A percentile compares a stretch with the other conserved stretches of the same genome.
Evolutionary conservation across 306 rosid genomes (phyloP).

Genomic region (Crataegus laevigata): DNA sequence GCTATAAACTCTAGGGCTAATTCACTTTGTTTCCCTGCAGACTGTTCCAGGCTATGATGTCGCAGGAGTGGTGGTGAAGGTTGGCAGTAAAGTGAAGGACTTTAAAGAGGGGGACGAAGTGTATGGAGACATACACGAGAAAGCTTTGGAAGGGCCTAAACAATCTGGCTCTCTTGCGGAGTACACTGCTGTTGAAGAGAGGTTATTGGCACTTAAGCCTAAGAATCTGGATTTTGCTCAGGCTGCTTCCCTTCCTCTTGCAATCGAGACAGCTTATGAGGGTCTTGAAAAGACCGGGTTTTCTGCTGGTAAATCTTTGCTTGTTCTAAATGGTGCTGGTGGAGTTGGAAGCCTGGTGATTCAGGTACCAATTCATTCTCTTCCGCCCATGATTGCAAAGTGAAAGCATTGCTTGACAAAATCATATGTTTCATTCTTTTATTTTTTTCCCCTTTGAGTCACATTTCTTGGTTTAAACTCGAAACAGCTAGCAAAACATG

Average conservation of each 20-base stretch:
- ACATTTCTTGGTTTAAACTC: not conserved
- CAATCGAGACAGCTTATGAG: slow-evolving; percentile 85
- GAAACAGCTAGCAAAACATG: slow-evolving; percentile 78
- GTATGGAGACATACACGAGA: slow-evolving; percentile 81
- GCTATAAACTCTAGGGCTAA: not conserved
- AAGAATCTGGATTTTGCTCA: slow-evolving; percentile 67
- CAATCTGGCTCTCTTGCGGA: slow-evolving; percentile 88
- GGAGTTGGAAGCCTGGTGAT: slow-evolving; percentile 93
- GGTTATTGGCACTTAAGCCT: slow-evolving; percentile 67
- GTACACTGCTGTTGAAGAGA: slow-evolving; percentile 89
- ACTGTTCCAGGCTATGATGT: slow-evolving; percentile 96
- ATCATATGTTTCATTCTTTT: not conserved
- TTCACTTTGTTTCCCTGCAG: slow-evolving; percentile 30
- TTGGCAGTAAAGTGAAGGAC: slow-evolving; percentile 64
- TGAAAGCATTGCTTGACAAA: not conserved
- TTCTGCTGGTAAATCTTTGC: slow-evolving; percentile 78
- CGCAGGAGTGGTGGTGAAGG: slow-evolving; percentile 84
- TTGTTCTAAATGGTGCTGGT: slow-evolving; percentile 86
- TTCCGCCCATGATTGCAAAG: not conserved
- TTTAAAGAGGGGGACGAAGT: slow-evolving; percentile 87
- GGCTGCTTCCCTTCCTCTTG: slow-evolving; percentile 83
- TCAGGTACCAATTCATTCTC: slow-evolving; percentile 51
- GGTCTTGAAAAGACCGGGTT: slow-evolving; percentile 78
- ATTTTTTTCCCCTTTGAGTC: not conserved
- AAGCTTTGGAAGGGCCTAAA: slow-evolving; percentile 74